Base-by-base conservation (phyloP, 2,329 filamentous ascomycete species). In the Fusarium chaquense region DNA sequence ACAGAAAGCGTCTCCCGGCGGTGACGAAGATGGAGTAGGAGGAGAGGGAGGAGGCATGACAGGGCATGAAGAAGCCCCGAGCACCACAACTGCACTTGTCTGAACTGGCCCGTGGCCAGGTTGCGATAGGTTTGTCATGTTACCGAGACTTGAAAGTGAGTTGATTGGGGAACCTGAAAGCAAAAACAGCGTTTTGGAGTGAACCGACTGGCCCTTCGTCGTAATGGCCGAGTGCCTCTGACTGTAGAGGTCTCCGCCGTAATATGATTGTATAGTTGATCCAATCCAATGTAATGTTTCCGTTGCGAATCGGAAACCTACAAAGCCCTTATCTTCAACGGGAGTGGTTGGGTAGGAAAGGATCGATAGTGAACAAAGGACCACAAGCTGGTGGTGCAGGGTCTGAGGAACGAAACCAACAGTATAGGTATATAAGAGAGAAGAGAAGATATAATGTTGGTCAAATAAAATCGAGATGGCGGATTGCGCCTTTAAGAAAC, bases 31-130 rank as follows among this genome's bases (percentile, higher is more conserved):
- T 16, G 80, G 84, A 13, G 84, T 85, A 3, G 84, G 84, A 6
- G 85, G 84, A 6, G 84, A 86, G 0, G 83, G 84, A n/a, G 84
- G 83, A 4, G 83, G 83, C 2, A 81, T 75, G 1, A 80, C 79
- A 40, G 79, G 73, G 45, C 77, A 77, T 35, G 80, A 77, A n/a
- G 76, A 74, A 26, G 74, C 73, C 20, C 81, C 79, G 26, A 85
- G 79, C 12, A 86, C 76, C 41, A 84, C 83, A 26, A 86, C 83
- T 30, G 84, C 83, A 71, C 83, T 85, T 63, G 82, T 86, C 73
- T 86, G 84, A 24, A 86, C 82, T 5, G 81, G 82, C n/a, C 79
- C 79, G 58, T 81, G 79, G 59, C 81, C 77, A 53, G 69, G 40
- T 46, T 73, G 70, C 22, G 69, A 38, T 30, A 69, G 43, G 40